Percentiles rank a stretch among this genome's conserved stretches.
These are phyloP conservation scores for Smallanthus sonchifolius DNA, from an alignment of 129 eudicot species.

Conservation along the genomic window DNA sequence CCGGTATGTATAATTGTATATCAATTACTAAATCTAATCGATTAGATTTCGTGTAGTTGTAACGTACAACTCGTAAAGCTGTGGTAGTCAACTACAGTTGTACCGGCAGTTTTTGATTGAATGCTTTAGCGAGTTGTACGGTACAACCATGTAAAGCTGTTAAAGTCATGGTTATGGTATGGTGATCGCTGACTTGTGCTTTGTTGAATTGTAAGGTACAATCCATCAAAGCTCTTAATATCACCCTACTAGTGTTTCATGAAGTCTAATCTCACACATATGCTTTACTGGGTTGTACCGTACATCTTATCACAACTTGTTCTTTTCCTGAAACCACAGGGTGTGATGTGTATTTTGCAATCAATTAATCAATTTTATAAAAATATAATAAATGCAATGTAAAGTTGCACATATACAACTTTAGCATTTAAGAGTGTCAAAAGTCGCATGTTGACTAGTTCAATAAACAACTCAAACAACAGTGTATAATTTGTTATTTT, in stretches of 20 bases:
- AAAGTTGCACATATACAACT: no score
- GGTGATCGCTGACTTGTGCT: not conserved
- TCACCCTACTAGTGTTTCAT: not conserved
- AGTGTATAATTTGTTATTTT: no score
- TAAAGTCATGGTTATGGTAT: not conserved
- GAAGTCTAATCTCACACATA: no score
- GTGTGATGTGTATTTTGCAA: no score
- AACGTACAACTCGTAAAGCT: slow-evolving; percentile 8
- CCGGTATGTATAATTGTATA: slow-evolving; percentile 19
- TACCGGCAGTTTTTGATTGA: not conserved
- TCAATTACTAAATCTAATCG: not conserved
- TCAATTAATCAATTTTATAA: no score
- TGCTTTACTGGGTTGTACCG: not conserved
- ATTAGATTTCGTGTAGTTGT: slow-evolving; percentile 1
- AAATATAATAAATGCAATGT: no score
- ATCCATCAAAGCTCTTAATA: not conserved
- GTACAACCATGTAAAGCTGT: slow-evolving; percentile 14
- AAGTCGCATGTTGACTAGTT: no score
- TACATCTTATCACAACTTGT: not conserved
- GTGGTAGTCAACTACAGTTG: not conserved
- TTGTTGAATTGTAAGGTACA: not conserved
- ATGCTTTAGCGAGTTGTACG: slow-evolving; percentile 18
- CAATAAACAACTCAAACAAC: no score
- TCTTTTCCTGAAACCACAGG: no score
- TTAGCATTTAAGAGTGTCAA: no score